A percentile compares a stretch with the other conserved stretches of the same genome.
phyloP scores from a whole-genome alignment of 148 eudicot genomes.

The Rhododendron griersonianum region DNA sequence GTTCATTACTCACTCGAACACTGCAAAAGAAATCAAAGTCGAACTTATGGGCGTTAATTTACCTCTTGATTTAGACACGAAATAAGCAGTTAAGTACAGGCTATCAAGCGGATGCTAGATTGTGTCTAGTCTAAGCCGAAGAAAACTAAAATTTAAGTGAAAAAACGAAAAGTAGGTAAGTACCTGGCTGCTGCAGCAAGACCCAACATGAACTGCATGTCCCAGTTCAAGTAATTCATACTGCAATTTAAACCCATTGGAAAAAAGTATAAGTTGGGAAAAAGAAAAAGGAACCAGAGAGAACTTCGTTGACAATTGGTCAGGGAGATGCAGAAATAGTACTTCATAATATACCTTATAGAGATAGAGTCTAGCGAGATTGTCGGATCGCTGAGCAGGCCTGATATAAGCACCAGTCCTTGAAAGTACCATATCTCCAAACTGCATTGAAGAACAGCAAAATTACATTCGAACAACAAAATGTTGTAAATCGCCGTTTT shows the following conservation, averaged over 20 bases:
- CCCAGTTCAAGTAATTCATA: slow-evolving; percentile 54
- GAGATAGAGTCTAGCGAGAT: slow-evolving; percentile 55
- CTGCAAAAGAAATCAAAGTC: slow-evolving; percentile 12
- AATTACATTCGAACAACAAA: not conserved
- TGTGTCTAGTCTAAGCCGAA: not conserved
- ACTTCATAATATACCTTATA: slow-evolving; percentile 33
- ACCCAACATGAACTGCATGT: slow-evolving; percentile 55
- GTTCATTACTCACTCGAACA: slow-evolving; percentile 49
- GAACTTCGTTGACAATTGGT: not conserved
- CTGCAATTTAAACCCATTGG: slow-evolving; percentile 20
- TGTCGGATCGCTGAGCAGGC: slow-evolving; percentile 51
- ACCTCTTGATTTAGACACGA: not conserved
- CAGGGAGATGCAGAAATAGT: too few relatives aligned
- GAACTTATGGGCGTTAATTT: not conserved
- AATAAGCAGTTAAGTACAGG: not conserved
- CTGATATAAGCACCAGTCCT: slow-evolving; percentile 63
- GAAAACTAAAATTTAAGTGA: not conserved
- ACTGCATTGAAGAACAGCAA: slow-evolving; percentile 10
- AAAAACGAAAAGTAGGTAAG: not conserved
- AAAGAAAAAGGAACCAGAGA: not conserved
- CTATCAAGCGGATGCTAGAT: not conserved
- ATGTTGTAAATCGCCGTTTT: too few relatives aligned
- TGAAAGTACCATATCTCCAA: slow-evolving; percentile 62
- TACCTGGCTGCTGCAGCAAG: slow-evolving; percentile 54
- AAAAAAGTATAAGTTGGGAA: not conserved